A percentile compares a stretch with the other conserved stretches of the same genome.
These are phyloP conservation scores for Neocallimastix lanati DNA, from an alignment of 192 early-diverging fungal genomes.

Conservation along the genomic window DNA sequence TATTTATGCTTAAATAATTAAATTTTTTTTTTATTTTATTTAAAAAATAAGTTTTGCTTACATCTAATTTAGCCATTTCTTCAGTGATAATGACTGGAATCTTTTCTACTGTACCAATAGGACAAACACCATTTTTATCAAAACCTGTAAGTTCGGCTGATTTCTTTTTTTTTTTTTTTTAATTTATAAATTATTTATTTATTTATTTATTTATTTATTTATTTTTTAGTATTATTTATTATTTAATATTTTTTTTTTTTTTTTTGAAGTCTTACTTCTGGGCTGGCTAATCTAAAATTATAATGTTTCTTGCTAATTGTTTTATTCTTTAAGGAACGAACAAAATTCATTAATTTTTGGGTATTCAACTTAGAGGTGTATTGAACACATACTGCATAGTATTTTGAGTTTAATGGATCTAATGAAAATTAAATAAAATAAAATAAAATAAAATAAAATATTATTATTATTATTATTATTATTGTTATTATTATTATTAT, in stretches of 20 bases:
- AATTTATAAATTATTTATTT: too few species aligned
- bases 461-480: not conserved
- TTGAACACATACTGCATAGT: slow-evolving; percentile 51
- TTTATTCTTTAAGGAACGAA: slow-evolving; percentile 26
- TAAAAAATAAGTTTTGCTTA: too few species aligned
- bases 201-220: too few species aligned
- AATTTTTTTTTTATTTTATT: too few species aligned
- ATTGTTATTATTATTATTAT: slow-evolving; percentile 1
- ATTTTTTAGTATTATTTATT: too few species aligned
- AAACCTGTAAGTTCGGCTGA: slow-evolving; percentile 57
- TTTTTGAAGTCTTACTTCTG: slow-evolving; percentile 10
- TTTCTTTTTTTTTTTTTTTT: slow-evolving; percentile 12
- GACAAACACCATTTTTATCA: slow-evolving; percentile 26
- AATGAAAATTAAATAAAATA: too few species aligned
- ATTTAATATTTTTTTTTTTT: not conserved
- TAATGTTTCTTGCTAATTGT: slow-evolving; percentile 47
- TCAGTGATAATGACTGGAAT: slow-evolving; percentile 53
- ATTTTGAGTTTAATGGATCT: slow-evolving; percentile 33
- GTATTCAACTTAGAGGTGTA: slow-evolving; percentile 41
- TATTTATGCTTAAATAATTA: too few species aligned
- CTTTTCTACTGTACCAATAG: not conserved
- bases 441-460: not conserved
- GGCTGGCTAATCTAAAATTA: slow-evolving; percentile 55
- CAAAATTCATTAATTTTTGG: slow-evolving; percentile 40
- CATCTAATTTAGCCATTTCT: slow-evolving; percentile 33